Conservation (phyloP, 257 asterid species). For the Plectranthus barbatus region DNA sequence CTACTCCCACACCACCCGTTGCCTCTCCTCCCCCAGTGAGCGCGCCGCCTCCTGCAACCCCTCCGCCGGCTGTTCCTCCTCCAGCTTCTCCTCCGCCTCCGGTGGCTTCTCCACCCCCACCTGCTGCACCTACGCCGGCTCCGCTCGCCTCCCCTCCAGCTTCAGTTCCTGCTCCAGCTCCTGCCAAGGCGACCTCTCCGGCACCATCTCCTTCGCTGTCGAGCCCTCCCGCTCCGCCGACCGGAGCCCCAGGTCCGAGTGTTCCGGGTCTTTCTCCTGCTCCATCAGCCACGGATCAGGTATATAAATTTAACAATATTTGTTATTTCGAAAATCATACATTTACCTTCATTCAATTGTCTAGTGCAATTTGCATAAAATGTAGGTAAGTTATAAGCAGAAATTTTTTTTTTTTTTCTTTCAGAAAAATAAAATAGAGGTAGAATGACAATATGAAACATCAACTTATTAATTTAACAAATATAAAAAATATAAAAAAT, state of each 20-base stretch:
- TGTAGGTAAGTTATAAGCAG: too few relatives aligned
- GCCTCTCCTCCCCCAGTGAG: conserved; percentile 40
- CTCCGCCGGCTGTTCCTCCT: conserved; percentile 41
- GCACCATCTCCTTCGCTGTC: conserved; percentile 40
- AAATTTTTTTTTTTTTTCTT: too few relatives aligned
- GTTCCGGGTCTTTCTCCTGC: conserved; percentile 41
- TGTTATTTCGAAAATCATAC: not conserved
- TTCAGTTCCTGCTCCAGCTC: conserved; percentile 44
- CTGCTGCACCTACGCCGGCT: conserved; percentile 42
- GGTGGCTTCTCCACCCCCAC: conserved; percentile 50
- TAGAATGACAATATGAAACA: too few relatives aligned
- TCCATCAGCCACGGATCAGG: conserved; percentile 67
- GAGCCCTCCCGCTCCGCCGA: conserved; percentile 68
- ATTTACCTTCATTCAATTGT: not conserved
- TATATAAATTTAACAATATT: not conserved
- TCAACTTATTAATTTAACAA: too few relatives aligned
- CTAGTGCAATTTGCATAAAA: too few relatives aligned
- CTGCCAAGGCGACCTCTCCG: conserved; percentile 31
- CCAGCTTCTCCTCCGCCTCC: conserved; percentile 52
- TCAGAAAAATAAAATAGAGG: too few relatives aligned
- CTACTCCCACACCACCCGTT: conserved; percentile 16
- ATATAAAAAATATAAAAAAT: too few relatives aligned
- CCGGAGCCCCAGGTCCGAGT: conserved; percentile 58
- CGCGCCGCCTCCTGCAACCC: conserved; percentile 29
- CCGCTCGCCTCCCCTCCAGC: conserved; percentile 35